These are phyloP conservation scores for Blastobotrys petasosporus DNA, from an alignment of 1,139 yeast genomes.

Conservation along the genomic window DNA sequence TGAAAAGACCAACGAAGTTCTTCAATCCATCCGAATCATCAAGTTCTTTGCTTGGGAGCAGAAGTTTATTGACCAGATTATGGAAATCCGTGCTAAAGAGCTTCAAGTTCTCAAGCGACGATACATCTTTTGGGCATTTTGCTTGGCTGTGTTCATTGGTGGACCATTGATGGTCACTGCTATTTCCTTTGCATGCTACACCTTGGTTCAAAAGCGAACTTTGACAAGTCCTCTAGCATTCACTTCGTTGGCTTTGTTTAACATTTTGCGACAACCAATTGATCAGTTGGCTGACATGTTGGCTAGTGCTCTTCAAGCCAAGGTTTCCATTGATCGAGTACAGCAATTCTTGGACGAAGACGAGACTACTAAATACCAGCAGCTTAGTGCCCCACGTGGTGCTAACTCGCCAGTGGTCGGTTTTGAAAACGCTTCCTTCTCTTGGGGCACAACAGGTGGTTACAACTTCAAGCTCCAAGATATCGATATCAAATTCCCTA, in stretches of 20 bases:
- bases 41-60: constrained; percentile 97
- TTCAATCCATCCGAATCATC: constrained; percentile 86
- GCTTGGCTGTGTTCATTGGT: constrained; percentile 65
- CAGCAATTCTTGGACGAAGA: constrained; percentile 70
- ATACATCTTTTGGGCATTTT: constrained; percentile 59
- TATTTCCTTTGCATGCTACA: constrained; percentile 72
- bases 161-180: constrained; percentile 80
- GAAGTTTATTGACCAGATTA: constrained; percentile 66
- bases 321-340: constrained; percentile 84
- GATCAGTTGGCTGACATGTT: constrained; percentile 88
- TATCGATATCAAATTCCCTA: constrained; percentile 58
- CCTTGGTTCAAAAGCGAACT: constrained; percentile 57
- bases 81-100: constrained; percentile 69
- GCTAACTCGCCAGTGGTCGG: constrained; percentile 67
- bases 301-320: constrained; percentile 75
- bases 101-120: constrained; percentile 53
- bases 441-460: constrained; percentile 52
- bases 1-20: constrained; percentile 87
- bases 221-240: constrained; percentile 91
- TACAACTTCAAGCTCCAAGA: constrained; percentile 70
- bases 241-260: constrained; percentile 80
- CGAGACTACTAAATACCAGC: constrained; percentile 79
- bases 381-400: constrained; percentile 49
- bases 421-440: constrained; percentile 72
- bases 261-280: constrained; percentile 75